A percentile compares a stretch with the other conserved stretches of the same genome.
Conservation (phyloP, 371 early-diverging fungal genomes). For the Rhizopus stolonifer region DNA sequence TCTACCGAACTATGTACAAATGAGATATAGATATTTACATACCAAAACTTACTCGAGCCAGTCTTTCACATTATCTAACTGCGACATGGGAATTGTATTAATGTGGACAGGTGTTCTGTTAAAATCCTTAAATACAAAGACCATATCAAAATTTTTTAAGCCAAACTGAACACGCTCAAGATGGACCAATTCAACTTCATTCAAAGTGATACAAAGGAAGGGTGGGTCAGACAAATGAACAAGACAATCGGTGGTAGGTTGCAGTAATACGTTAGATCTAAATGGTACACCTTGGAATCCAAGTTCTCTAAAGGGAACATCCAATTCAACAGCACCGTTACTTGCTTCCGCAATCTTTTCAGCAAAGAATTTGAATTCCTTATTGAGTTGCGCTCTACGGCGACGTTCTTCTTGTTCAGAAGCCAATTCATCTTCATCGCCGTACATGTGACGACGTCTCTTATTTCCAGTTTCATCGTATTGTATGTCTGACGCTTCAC, state of each 20-base stretch:
- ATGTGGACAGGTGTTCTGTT: slow-evolving; percentile 90
- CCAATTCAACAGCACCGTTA: slow-evolving; percentile 84
- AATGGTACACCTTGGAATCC: slow-evolving; percentile 98
- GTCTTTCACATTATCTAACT: slow-evolving; percentile 96
- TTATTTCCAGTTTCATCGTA: slow-evolving; percentile 98
- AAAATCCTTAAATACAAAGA: slow-evolving; percentile 98
- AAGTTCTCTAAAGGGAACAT: slow-evolving; percentile 92
- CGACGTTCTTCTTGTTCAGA: slow-evolving; percentile 94
- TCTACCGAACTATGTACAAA: slow-evolving; percentile 83
- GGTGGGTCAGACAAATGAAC: slow-evolving; percentile 98
- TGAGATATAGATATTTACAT: too few species aligned
- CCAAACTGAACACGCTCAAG: slow-evolving; percentile 98
- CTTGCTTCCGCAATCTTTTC: slow-evolving; percentile 88
- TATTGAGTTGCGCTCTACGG: slow-evolving; percentile 85
- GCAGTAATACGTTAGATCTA: slow-evolving; percentile 92
- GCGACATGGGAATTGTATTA: slow-evolving; percentile 93
- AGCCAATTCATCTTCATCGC: slow-evolving; percentile 96
- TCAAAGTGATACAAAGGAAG: slow-evolving; percentile 90
- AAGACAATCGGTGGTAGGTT: slow-evolving; percentile 97
- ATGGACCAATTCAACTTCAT: slow-evolving; percentile 97
- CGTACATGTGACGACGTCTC: slow-evolving; percentile 87
- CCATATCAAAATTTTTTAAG: slow-evolving; percentile 99
- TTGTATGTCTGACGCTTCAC: slow-evolving; percentile 93
- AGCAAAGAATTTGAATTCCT: slow-evolving; percentile 94
- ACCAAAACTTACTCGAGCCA: slow-evolving; percentile 84